phyloP scores from a whole-genome alignment of 441 rosid species.

The California macrophylla region DNA sequence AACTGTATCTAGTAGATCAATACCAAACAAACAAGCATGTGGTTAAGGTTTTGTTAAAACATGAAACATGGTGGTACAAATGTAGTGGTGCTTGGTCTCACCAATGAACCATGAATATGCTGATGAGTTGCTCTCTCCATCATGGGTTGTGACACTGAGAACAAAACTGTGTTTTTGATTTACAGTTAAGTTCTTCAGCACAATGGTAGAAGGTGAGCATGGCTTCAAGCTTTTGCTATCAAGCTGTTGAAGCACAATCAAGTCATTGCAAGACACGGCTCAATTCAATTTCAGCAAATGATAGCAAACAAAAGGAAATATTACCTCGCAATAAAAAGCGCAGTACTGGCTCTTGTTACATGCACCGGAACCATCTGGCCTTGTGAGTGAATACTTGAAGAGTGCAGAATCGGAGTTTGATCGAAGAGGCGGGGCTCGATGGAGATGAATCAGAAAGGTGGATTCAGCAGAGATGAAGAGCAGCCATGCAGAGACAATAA shows the following conservation, averaged over 20 bases:
- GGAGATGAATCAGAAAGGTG: conserved; percentile 27
- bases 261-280: not conserved
- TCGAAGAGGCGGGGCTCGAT: conserved; percentile 30
- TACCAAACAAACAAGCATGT: not conserved
- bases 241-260: conserved; percentile 27
- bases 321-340: conserved; percentile 39
- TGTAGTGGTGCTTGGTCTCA: not conserved
- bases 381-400: conserved; percentile 30
- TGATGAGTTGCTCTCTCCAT: conserved; percentile 37
- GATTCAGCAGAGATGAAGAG: conserved; percentile 24
- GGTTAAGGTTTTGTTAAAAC: not conserved
- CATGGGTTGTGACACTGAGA: conserved; percentile 32
- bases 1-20: conserved; percentile 27
- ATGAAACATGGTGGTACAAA: not conserved
- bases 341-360: conserved; percentile 29
- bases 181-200: conserved; percentile 31
- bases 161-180: conserved; percentile 34
- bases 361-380: conserved; percentile 31
- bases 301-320: not conserved
- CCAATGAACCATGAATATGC: conserved; percentile 43
- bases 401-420: conserved; percentile 36
- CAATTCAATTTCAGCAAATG: not conserved
- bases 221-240: conserved; percentile 33
- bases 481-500: conserved; percentile 7
- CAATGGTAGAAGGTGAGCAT: conserved; percentile 27